Evolutionary conservation across 345 rosid species (phyloP), one percentile per base, ranked within the genome.

Genomic region (Eucalyptus microcorys): DNA sequence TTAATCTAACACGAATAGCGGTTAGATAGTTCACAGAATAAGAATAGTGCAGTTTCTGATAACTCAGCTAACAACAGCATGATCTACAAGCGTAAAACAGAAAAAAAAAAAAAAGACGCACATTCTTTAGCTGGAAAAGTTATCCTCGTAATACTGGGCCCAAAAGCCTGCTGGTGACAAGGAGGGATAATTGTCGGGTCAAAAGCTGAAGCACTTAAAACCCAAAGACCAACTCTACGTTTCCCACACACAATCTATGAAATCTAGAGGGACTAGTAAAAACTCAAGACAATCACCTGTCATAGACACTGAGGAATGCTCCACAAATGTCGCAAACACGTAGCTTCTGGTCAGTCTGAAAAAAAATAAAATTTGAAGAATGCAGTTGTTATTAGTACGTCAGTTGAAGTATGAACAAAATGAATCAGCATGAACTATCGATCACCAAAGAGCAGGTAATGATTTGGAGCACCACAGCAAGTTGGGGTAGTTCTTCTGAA

Each of bases 151-250:
- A 97, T 95, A 97, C 97, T 95, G 98, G 99, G 99, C 99, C 98
- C 99, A 96, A 97, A 94, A 98, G 99, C 99, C 99, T 97, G 99
- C 99, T 98, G 99, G 97, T 97, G 94, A 94, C 95, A 96, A 96
- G 99, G 98, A 96, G 98, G 98, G 93, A 94, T 96, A 94, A 95
- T 93, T 95, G 92, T 91, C 91, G 91, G 95, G 95, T 96, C 98
- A 97, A 98, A 97, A 94, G 94, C 94, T 94, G 96, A 97, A 93
- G 94, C 94, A 96, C 95, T 94, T 95, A 92, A 97, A 97, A 95
- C 95, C 96, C 94, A 93, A 90, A 88, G 55, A 89, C 95, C 93
- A 90, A 92, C 91, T 89, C 91, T 93, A 92, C 84, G 90, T 90
- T 94, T 93, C 92, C 95, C 94, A 86, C 86, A 81, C 52, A 87